Conservation (phyloP, 148 eudicot genomes). For the Chenopodium suecicum region DNA sequence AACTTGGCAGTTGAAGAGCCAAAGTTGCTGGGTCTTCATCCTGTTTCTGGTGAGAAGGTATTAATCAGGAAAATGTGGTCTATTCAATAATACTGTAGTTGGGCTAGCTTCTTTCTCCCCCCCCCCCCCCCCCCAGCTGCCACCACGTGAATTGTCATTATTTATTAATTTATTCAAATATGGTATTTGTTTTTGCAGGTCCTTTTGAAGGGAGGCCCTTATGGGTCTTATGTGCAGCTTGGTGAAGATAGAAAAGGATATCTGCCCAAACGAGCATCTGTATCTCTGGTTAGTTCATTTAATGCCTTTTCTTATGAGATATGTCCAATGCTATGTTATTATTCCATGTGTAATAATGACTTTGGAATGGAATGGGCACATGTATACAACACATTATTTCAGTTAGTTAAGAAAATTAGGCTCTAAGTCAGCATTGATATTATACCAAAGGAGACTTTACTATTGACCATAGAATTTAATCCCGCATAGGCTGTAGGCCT, state of each 20-base stretch:
- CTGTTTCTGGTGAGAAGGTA: slow-evolving; percentile 84
- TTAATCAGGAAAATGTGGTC: neutral
- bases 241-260: slow-evolving; percentile 93
- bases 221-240: slow-evolving; percentile 87
- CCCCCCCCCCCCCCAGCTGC: too few species aligned
- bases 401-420: neutral
- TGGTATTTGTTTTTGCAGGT: slow-evolving; percentile 40
- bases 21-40: slow-evolving; percentile 78
- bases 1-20: slow-evolving; percentile 60
- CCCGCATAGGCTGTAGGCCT: neutral
- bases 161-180: neutral
- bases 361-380: neutral
- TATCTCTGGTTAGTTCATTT: slow-evolving; percentile 48
- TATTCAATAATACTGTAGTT: slow-evolving; percentile 2
- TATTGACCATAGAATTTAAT: neutral
- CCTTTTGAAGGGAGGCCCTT: slow-evolving; percentile 83
- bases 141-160: too few species aligned
- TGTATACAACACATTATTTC: neutral
- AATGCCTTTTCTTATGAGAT: neutral
- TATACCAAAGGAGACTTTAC: neutral
- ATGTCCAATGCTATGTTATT: neutral
- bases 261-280: slow-evolving; percentile 71
- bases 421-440: neutral
- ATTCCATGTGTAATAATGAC: neutral
- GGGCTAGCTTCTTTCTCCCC: neutral